Evolutionary conservation across 2,329 filamentous ascomycete species (phyloP).

Genomic region (Malbranchea cinnamomea): DNA sequence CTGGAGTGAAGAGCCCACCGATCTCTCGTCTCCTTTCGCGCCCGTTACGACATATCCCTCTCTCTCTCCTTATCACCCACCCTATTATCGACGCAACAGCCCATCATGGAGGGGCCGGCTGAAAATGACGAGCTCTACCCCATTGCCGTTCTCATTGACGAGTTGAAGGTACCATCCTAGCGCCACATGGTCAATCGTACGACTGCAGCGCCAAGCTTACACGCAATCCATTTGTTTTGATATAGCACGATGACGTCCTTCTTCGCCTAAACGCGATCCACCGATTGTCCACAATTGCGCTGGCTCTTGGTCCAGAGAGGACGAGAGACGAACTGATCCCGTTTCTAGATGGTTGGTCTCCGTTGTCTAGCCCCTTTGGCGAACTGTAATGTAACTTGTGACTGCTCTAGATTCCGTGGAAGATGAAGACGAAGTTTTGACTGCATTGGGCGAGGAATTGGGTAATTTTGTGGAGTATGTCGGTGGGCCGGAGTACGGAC

Average conservation of each 20-base stretch:
- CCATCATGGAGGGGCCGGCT: conserved; percentile 77
- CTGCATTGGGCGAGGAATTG: conserved; percentile 90
- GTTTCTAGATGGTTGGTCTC: conserved; percentile 81
- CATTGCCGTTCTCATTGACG: conserved; percentile 98
- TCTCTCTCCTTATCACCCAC: conserved; percentile 1
- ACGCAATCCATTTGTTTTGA: conserved; percentile 1
- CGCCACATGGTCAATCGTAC: too few species aligned
- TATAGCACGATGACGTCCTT: conserved; percentile 92
- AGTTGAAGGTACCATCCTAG: conserved; percentile 95
- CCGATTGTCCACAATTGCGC: conserved; percentile 92
- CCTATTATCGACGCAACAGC: conserved; percentile 12
- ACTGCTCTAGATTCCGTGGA: conserved; percentile 72
- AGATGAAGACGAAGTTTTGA: conserved; percentile 96
- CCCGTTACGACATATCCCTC: background rate
- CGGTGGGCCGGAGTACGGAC: conserved; percentile 80
- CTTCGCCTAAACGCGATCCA: conserved; percentile 97
- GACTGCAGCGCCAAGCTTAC: conserved; percentile 12
- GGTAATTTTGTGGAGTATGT: conserved; percentile 97
- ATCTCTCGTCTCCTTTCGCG: conserved; percentile 5
- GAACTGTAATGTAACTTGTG: conserved; percentile 5
- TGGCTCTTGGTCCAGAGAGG: conserved; percentile 87
- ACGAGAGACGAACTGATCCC: conserved; percentile 98
- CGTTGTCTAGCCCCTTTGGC: conserved; percentile 1
- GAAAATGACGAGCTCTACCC: conserved; percentile 98
- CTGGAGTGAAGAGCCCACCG: background rate